Evolutionary conservation across 129 eudicot genomes (phyloP).

Genomic region (Chrysanthemum seticuspe): DNA sequence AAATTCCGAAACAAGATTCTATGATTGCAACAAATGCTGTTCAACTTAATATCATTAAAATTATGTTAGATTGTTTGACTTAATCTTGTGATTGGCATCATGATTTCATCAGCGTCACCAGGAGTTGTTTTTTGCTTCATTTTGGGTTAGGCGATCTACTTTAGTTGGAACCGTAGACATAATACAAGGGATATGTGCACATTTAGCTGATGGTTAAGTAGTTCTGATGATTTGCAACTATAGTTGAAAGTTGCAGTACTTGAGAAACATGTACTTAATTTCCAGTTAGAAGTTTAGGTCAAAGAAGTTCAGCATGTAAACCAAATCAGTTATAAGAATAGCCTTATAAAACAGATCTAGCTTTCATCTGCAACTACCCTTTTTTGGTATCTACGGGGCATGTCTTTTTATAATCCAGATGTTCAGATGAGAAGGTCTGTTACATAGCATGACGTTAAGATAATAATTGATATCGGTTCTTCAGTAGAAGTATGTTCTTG

Average conservation of each 20-base stretch:
- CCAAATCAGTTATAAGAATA: slow-evolving; percentile 7
- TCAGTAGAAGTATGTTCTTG: slow-evolving; percentile 3
- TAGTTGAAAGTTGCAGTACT: slow-evolving; percentile 2
- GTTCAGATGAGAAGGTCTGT: slow-evolving; percentile 11
- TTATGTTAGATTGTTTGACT: neutral
- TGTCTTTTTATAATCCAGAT: slow-evolving; percentile 13
- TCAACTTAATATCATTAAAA: neutral
- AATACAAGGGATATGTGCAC: neutral
- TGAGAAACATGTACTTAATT: slow-evolving; percentile 6
- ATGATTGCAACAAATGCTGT: neutral
- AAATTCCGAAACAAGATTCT: neutral
- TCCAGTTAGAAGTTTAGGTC: too few relatives aligned
- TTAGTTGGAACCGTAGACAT: neutral
- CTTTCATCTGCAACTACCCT: slow-evolving; percentile 18
- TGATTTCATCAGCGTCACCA: neutral
- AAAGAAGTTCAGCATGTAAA: neutral
- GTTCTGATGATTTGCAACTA: slow-evolving; percentile 13
- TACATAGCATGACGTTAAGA: neutral
- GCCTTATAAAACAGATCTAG: neutral
- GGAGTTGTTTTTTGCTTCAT: neutral
- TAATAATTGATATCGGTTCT: neutral
- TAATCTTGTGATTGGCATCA: neutral
- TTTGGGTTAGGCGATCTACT: neutral
- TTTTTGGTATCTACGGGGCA: neutral
- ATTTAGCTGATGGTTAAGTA: neutral